Conservation (phyloP, 176 grass and related monocot genomes). For the Themeda triandra region DNA sequence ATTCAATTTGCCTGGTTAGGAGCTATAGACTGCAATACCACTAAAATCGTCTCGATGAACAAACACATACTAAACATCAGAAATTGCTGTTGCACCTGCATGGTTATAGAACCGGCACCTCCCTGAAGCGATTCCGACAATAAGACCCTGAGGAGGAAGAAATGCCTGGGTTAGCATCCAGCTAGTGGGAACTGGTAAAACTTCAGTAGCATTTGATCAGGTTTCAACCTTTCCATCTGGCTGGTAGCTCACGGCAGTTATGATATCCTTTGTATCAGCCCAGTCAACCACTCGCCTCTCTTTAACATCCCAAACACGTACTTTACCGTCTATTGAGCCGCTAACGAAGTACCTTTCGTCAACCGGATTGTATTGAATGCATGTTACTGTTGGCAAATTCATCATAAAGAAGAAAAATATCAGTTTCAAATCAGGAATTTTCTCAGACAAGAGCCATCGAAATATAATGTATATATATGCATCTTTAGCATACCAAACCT, state of each 20-base stretch:
- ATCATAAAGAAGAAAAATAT: neutral
- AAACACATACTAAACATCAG: neutral
- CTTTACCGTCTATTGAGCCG: slow-evolving; percentile 80
- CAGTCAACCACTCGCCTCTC: slow-evolving; percentile 75
- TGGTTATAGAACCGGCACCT: slow-evolving; percentile 67
- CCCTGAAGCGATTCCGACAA: slow-evolving; percentile 57
- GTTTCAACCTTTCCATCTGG: slow-evolving; percentile 66
- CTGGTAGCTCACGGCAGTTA: slow-evolving; percentile 60
- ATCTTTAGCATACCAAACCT: neutral
- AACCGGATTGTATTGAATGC: slow-evolving; percentile 68
- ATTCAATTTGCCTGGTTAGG: neutral
- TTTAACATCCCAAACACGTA: slow-evolving; percentile 64
- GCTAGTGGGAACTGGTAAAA: neutral
- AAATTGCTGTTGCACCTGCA: slow-evolving; percentile 34
- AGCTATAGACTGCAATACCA: neutral
- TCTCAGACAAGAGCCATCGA: neutral
- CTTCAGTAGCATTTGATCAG: neutral
- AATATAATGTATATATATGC: neutral
- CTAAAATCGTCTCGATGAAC: neutral
- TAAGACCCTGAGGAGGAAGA: slow-evolving; percentile 46
- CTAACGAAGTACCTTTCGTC: slow-evolving; percentile 65
- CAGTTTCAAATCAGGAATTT: neutral
- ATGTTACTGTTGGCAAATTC: slow-evolving; percentile 49
- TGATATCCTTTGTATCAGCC: slow-evolving; percentile 50
- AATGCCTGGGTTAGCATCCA: neutral